Conservation (phyloP, 345 rosid species). For the Eucalyptus pumila region DNA sequence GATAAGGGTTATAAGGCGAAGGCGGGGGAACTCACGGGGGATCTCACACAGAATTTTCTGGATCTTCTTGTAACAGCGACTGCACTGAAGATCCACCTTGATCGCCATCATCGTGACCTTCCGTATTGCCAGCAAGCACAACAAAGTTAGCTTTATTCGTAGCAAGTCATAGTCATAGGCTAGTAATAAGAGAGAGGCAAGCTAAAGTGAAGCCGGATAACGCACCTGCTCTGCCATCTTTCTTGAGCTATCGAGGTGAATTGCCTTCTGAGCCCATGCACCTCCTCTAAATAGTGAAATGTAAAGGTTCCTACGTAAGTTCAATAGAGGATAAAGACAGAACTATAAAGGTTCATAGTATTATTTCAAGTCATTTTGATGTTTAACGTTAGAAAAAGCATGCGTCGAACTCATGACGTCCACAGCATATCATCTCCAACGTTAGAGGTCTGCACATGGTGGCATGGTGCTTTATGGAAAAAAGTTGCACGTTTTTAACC, state of each 20-base stretch:
- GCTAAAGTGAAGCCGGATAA: background rate
- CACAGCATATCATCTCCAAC: background rate
- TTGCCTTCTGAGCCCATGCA: background rate
- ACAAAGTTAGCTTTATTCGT: background rate
- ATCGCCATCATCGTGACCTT: constrained; percentile 17
- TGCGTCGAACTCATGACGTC: background rate
- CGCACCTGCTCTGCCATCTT: background rate
- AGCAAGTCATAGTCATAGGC: background rate
- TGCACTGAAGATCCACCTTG: background rate
- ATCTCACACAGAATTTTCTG: constrained; percentile 50
- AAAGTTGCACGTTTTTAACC: background rate
- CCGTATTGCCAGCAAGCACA: background rate
- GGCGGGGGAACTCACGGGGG: constrained; percentile 40
- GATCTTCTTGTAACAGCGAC: constrained; percentile 25
- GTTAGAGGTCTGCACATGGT: background rate
- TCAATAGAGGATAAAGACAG: background rate
- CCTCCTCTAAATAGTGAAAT: background rate
- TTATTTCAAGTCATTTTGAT: background rate
- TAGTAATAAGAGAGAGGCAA: background rate
- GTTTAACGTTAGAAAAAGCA: background rate
- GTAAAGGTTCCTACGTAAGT: background rate
- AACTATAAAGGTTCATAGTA: background rate
- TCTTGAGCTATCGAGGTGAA: background rate
- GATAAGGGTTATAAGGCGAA: background rate
- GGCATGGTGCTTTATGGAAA: background rate